Conservation (phyloP, 371 early-diverging fungal genomes). For the Mucor velutinosus region DNA sequence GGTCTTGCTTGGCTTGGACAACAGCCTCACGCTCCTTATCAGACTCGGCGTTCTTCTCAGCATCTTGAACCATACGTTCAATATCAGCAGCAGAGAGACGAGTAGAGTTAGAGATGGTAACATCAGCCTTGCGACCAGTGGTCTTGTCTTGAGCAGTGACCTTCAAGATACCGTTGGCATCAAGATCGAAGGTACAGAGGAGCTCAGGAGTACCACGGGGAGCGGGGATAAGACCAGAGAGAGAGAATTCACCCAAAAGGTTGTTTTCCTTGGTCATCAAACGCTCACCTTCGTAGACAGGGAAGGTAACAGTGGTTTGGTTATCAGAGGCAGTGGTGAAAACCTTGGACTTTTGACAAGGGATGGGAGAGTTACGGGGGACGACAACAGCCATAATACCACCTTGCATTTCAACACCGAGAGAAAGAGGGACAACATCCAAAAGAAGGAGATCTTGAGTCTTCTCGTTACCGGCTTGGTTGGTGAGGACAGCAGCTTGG, state of each 20-base stretch:
- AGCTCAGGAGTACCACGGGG: slow-evolving; percentile 92
- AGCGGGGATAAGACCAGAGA: slow-evolving; percentile 86
- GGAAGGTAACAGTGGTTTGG: slow-evolving; percentile 92
- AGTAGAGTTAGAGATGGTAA: slow-evolving; percentile 92
- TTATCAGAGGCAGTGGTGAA: slow-evolving; percentile 96
- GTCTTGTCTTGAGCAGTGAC: slow-evolving; percentile 93
- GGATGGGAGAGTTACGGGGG: slow-evolving; percentile 90
- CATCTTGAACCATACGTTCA: slow-evolving; percentile 89
- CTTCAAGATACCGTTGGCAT: slow-evolving; percentile 95
- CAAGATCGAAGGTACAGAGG: slow-evolving; percentile 92
- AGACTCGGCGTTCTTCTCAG: slow-evolving; percentile 85
- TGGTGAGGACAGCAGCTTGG: slow-evolving; percentile 85
- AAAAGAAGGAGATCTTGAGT: slow-evolving; percentile 76
- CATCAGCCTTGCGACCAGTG: slow-evolving; percentile 86
- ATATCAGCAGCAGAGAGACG: slow-evolving; percentile 91
- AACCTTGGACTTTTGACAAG: slow-evolving; percentile 87
- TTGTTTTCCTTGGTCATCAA: slow-evolving; percentile 92
- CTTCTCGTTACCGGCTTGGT: slow-evolving; percentile 63
- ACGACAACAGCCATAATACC: slow-evolving; percentile 81
- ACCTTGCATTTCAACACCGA: slow-evolving; percentile 95
- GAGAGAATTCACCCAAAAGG: slow-evolving; percentile 89
- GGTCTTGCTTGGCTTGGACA: slow-evolving; percentile 84
- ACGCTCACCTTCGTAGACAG: slow-evolving; percentile 94
- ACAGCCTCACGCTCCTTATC: slow-evolving; percentile 82
- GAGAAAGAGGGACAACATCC: slow-evolving; percentile 90